Base-by-base conservation (phyloP, 176 grass and related monocot species). In the Carex cristatella region DNA sequence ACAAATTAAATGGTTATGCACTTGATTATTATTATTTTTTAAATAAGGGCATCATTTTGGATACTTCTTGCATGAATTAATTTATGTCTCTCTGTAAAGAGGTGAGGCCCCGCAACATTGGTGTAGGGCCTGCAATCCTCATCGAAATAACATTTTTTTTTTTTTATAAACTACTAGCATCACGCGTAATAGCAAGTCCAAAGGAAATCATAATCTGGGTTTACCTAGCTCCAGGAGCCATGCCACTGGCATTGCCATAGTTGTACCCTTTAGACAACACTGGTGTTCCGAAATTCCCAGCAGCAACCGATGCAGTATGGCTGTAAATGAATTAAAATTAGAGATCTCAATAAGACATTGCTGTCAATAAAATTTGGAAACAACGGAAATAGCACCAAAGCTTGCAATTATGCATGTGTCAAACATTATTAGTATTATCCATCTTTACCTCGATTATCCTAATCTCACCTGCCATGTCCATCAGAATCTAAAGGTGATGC, bases 401-500 rank as follows among this genome's bases (percentile, higher is more conserved):
- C 7, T 7, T 84, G 14, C 61, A 56, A 84, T 81, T 46, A 40
- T 33, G 33, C 33, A 35, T 2, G 33, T 35, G 3, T 35, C 33
- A 35, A 35, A 40, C 38, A 6, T 40, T 0, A 40, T 40, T 40
- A 40, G 38, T 40, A 40, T 40, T 40, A 40, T 6, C 5, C 38
- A 40, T 40, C 38, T 40, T 40, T 40, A 40, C 38, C 38, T 40
- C 38, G 0, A 40, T 40, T n/a, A 64, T 78, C 61, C 58, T 53
- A 28, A 69, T 51, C 74, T 54, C 10, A 94, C 95, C 91, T 98
- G 58, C 95, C 95, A 94, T 98, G 95, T 18, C 93, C 95, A 92
- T 98, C 95, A 80, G 93, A 84, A 89, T 98, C 95, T 62, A 95
- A 98, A 40, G 95, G 95, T 62, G 95, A 98, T 84, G 90, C 93